Evolutionary conservation across 257 asterid genomes (phyloP), one percentile per base, ranked within the genome.

Genomic region (Nicotiana paniculata): DNA sequence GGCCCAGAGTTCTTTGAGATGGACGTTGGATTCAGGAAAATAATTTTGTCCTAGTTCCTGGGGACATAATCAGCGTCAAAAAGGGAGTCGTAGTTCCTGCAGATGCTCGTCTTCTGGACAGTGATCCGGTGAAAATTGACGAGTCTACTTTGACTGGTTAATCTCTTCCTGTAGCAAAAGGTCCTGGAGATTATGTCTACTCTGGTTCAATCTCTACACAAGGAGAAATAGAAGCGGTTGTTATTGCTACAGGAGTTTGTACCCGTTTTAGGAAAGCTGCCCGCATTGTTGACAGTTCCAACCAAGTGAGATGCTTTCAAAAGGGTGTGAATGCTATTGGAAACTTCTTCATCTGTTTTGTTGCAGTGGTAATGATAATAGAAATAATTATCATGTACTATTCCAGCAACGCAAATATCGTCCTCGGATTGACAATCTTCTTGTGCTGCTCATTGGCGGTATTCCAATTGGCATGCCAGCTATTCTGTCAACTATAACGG

Each of bases 381-480:
- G 97, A 95, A 91, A 91, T 92, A 51, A 62, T 93, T 35, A 98
- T 93, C 82, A 92, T 91, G 98, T 93, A 93, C 82, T 97, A 97
- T 58, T 95, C 83, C 98, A 93, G 78, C 95, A 91, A 62, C 85
- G 98, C 72, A 37, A 86, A 3, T 95, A 95, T 75, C 97, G 97
- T 67, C 97, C 97, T 16, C 98, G 98, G 78, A 93, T 93, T 33
- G 97, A 91, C 90, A 95, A 93, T 88, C 96, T 95, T 85, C 97
- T 95, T 54, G 97, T 95, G 86, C 95, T 95, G 74, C 96, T 95
- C 87, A 95, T 95, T 65, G 97, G 99, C 61, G 99, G 99, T 86
- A 92, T 95, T 70, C 99, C 98, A 24, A 92, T 95, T 87, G 98
- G 97, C 63, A 93, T 95, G 97, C 99, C 99, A 0, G 89, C 97